Evolutionary conservation across 257 asterid species (phyloP).

Genomic region (Jacaranda mimosifolia): DNA sequence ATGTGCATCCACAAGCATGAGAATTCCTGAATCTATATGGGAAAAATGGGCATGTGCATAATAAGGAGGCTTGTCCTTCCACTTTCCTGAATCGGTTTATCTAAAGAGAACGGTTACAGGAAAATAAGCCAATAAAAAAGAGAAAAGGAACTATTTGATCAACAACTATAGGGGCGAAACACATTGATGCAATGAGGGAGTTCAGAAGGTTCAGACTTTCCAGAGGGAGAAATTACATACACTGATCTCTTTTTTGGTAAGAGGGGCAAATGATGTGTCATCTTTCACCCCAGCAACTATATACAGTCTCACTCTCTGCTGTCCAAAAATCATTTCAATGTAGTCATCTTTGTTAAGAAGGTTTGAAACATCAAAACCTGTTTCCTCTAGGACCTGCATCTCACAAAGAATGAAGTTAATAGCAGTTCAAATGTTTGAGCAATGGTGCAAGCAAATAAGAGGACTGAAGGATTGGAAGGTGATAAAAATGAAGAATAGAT

Average conservation of each 20-base stretch:
- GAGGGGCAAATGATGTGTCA: constrained; percentile 82
- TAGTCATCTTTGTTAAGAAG: constrained; percentile 71
- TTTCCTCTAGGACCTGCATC: constrained; percentile 86
- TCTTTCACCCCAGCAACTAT: constrained; percentile 84
- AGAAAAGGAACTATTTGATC: not conserved
- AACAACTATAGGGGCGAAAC: not conserved
- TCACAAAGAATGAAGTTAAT: constrained; percentile 35
- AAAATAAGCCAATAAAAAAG: not conserved
- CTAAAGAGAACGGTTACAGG: not conserved
- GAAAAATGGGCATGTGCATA: not conserved
- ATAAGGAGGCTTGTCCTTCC: not conserved
- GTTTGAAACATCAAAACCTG: constrained; percentile 84
- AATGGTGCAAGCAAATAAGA: not conserved
- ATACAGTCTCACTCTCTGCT: constrained; percentile 88
- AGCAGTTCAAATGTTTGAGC: constrained; percentile 27
- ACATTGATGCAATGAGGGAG: not conserved
- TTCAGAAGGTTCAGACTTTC: not conserved
- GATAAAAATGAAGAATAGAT: not conserved
- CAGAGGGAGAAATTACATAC: constrained; percentile 53
- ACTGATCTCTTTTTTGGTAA: constrained; percentile 86
- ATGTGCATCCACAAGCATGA: not conserved
- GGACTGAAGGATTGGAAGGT: not conserved
- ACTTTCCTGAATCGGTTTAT: not conserved
- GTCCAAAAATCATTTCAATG: constrained; percentile 85
- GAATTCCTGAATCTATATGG: not conserved